Evolutionary conservation across 208 protist species (phyloP).

Genomic region (Strigomonas culicis): DNA sequence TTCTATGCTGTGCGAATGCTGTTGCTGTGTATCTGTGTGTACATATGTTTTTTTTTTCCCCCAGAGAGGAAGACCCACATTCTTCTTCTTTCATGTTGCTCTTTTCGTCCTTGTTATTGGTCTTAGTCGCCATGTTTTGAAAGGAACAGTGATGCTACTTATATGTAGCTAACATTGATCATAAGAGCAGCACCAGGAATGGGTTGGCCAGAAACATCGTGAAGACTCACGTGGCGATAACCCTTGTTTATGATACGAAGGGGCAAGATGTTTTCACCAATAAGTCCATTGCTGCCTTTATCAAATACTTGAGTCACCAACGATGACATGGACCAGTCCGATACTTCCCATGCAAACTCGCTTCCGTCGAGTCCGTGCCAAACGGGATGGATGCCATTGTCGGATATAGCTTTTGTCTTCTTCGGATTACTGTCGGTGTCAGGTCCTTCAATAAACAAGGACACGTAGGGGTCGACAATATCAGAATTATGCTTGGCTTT

Average conservation of each 20-base stretch:
- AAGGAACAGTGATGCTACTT: neutral
- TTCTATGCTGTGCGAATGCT: no score
- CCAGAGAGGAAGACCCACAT: no score
- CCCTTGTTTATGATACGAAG: constrained; percentile 47
- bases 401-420: constrained; percentile 34
- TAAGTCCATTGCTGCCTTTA: constrained; percentile 30
- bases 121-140: neutral
- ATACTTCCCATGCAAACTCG: constrained; percentile 41
- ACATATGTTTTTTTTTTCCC: no score
- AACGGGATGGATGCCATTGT: constrained; percentile 78
- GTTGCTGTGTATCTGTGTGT: no score
- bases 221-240: constrained; percentile 49
- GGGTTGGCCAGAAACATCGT: constrained; percentile 28
- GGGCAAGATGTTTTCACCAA: constrained; percentile 55
- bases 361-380: constrained; percentile 47
- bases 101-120: no score
- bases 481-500: constrained; percentile 43
- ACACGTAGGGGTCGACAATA: constrained; percentile 60
- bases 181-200: constrained; percentile 54
- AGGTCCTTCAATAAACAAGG: constrained; percentile 49
- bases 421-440: constrained; percentile 20
- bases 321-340: constrained; percentile 43
- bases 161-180: constrained; percentile 20
- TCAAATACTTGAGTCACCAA: constrained; percentile 72
- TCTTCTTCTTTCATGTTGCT: no score